phyloP scores from a whole-genome alignment of 2,329 filamentous ascomycete species.

The Ilyonectria destructans region DNA sequence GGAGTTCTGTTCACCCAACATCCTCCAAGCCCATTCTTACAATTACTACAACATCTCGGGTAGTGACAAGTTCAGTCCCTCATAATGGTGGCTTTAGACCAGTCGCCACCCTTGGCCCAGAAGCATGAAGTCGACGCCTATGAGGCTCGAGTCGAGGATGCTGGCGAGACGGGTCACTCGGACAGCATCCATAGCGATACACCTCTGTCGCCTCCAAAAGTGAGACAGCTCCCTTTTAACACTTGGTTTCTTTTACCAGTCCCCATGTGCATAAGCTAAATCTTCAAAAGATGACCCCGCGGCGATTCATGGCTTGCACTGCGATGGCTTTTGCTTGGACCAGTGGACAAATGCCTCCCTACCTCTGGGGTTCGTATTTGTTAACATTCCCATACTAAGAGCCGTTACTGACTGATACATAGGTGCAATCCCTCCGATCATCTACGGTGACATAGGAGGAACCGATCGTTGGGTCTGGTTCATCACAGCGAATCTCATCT shows the following conservation, averaged over 20 bases:
- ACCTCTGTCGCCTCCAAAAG: not conserved
- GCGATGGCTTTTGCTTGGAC: conserved; percentile 18
- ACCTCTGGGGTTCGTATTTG: conserved; percentile 5
- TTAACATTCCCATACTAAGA: not conserved
- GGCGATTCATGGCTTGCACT: conserved; percentile 18
- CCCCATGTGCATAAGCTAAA: not conserved
- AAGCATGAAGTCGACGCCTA: not conserved
- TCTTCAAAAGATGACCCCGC: conserved; percentile 4
- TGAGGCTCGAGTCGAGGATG: not conserved
- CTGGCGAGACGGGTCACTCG: not conserved
- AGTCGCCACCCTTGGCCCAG: not conserved
- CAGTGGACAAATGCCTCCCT: conserved; percentile 16
- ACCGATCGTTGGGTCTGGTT: not conserved
- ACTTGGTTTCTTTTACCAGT: not conserved
- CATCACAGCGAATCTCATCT: not conserved
- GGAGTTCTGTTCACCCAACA: not conserved
- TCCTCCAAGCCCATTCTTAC: not conserved
- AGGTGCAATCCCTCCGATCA: not conserved
- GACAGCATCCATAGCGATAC: not conserved
- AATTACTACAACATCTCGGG: not conserved
- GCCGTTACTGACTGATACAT: not conserved
- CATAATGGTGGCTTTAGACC: not conserved
- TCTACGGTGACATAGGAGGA: not conserved
- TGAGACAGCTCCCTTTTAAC: not conserved
- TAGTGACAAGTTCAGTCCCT: not conserved